Conservation (phyloP, 768 basidiomycete species). For the Trametes sanguinea region DNA sequence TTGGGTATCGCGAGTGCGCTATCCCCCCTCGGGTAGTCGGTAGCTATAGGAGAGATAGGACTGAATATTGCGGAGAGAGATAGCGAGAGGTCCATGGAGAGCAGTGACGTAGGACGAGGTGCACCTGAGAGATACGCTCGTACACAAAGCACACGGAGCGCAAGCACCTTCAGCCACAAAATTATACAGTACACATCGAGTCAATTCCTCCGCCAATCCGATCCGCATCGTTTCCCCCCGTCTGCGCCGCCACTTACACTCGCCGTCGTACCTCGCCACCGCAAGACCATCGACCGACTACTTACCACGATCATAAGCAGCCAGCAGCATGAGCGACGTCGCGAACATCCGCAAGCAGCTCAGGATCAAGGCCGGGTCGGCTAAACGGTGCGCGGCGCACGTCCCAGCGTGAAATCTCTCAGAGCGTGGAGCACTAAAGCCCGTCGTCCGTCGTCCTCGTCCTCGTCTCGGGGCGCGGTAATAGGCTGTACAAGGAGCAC, state of each 20-base stretch:
- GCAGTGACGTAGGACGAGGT: conserved; percentile 3
- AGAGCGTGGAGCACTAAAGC: too few relatives aligned
- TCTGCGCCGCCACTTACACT: too few relatives aligned
- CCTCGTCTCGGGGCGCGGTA: not conserved
- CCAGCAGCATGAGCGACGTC: conserved; percentile 47
- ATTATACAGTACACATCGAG: not conserved
- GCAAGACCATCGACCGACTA: too few relatives aligned
- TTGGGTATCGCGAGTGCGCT: too few relatives aligned
- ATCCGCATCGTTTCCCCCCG: not conserved
- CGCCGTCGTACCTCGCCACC: too few relatives aligned
- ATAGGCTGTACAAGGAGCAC: conserved; percentile 59
- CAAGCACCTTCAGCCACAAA: too few relatives aligned
- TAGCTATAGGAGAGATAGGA: too few relatives aligned
- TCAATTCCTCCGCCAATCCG: not conserved
- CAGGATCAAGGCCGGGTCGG: conserved; percentile 72
- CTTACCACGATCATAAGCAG: not conserved
- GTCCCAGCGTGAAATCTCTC: not conserved
- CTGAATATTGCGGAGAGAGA: not conserved
- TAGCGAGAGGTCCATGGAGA: not conserved
- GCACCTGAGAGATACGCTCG: too few relatives aligned
- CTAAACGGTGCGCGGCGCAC: conserved; percentile 55
- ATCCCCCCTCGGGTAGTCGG: too few relatives aligned
- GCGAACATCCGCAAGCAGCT: conserved; percentile 62
- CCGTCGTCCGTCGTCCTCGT: too few relatives aligned
- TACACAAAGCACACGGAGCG: too few relatives aligned